A percentile compares a stretch with the other conserved stretches of the same genome.
phyloP scores from a whole-genome alignment of 1,284 basidiomycete genomes.

The Gastroboletus turbinatus region DNA sequence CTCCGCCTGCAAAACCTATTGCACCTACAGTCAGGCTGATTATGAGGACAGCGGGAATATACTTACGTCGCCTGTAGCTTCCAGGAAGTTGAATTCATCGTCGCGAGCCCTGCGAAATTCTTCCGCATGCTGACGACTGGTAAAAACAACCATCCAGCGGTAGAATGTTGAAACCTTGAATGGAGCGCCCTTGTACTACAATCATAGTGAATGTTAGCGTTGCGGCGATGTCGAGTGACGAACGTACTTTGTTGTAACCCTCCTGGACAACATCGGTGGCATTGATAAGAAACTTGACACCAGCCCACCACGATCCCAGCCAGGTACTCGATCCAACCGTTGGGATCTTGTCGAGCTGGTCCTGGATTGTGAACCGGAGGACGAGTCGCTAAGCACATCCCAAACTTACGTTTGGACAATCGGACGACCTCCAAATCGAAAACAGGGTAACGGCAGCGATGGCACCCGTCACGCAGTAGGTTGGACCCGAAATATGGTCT shows the following conservation, averaged over 20 bases:
- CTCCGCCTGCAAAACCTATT: conserved; percentile 1
- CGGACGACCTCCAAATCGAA: neutral
- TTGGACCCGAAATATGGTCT: neutral
- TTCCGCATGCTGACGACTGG: conserved; percentile 37
- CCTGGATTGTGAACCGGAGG: neutral
- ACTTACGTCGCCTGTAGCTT: conserved; percentile 10
- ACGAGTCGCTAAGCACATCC: neutral
- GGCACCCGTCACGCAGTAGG: neutral
- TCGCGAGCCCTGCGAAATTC: conserved; percentile 43
- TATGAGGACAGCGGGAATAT: neutral
- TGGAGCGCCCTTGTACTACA: conserved; percentile 36
- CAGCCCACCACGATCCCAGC: conserved; percentile 22
- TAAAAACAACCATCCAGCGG: conserved; percentile 44
- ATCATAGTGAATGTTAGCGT: neutral
- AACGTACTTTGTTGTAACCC: conserved; percentile 23
- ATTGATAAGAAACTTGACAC: conserved; percentile 7
- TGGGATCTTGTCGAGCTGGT: conserved; percentile 22
- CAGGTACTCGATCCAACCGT: conserved; percentile 23
- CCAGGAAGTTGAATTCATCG: conserved; percentile 21
- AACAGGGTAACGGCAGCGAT: neutral
- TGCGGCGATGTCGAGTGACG: too few relatives aligned
- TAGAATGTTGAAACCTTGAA: conserved; percentile 44
- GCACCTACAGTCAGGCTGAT: neutral
- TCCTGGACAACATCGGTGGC: conserved; percentile 20
- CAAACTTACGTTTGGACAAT: neutral